Evolutionary conservation across 139 green algal species (phyloP), one percentile per base, ranked within the genome.

Genomic region (Chlorella ohadii): DNA sequence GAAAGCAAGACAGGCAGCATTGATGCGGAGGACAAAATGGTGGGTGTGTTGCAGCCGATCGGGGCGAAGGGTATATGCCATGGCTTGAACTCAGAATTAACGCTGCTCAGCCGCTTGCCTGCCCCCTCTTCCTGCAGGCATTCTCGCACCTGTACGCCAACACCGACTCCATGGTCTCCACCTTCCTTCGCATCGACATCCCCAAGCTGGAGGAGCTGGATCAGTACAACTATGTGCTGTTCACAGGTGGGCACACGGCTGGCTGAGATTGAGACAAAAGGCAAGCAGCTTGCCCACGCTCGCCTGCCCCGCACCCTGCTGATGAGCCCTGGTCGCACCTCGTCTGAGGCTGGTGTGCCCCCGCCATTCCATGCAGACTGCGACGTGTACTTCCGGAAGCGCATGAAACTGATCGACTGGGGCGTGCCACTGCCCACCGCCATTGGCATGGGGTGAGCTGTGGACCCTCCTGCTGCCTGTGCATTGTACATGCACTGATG

Each of bases 351-450:
- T n/a, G n/a, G n/a, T n/a, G 9, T 51, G 44, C 9, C 7, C 44
- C 44, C 6, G 44, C 44, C 9, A 6, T 51, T 1, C 28, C 27
- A 31, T 38, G 63, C 63, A 68, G 63, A 31, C 33, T 72, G 38
- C 33, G 65, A 72, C 31, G 59, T 82, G 0, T 82, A 61, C 76
- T 82, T 82, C 36, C 76, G 76, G 0, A 31, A 72, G 13, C 76
- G 39, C 36, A 82, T 82, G 76, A 82, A 72, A 59, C 76, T 82
- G 57, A 31, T 82, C 1, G 76, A 82, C 38, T 82, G 76, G 76
- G 76, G 76, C 76, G 59, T 59, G 27, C 59, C 76, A 1, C 57
- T 82, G 57, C 76, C 76, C 0, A 61, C 59, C 0, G 76, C 76
- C 0, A 16, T 82, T 17, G 76, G 76, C 59, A 67, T 82, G 25